Conservation (phyloP, 2,329 filamentous ascomycete species). For the Metarhizium brunneum region DNA sequence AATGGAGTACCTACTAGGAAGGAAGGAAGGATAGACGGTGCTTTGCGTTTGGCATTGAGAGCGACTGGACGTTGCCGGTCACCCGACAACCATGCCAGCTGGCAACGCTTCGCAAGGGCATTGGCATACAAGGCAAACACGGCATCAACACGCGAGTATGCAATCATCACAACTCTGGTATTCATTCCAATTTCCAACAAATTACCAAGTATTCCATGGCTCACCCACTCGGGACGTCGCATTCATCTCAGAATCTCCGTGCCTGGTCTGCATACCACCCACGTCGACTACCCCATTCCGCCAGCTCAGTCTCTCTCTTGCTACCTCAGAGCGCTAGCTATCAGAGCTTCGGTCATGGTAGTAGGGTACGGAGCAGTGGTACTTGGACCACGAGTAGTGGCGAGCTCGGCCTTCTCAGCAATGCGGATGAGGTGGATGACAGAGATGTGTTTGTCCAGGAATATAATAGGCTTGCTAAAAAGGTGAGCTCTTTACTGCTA, state of each 20-base stretch:
- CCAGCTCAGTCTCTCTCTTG: conserved; percentile 16
- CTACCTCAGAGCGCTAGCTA: conserved; percentile 17
- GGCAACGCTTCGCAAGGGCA: background rate
- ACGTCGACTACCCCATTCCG: conserved; percentile 13
- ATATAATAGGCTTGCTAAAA: conserved; percentile 51
- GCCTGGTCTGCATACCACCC: conserved; percentile 7
- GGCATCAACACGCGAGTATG: conserved; percentile 3
- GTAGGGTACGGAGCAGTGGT: conserved; percentile 32
- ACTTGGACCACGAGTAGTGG: conserved; percentile 51
- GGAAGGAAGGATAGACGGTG: background rate
- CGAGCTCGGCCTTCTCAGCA: conserved; percentile 35
- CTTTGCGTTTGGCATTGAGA: background rate
- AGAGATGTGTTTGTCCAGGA: conserved; percentile 41
- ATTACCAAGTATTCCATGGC: conserved; percentile 6
- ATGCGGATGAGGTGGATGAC: conserved; percentile 40
- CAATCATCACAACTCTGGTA: background rate
- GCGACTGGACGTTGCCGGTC: background rate
- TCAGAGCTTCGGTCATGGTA: conserved; percentile 13
- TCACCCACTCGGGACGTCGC: conserved; percentile 14
- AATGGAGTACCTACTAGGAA: background rate
- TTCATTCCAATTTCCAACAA: background rate
- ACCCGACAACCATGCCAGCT: conserved; percentile 1
- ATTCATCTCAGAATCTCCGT: conserved; percentile 12
- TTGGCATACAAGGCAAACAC: background rate
- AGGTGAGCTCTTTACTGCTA: conserved; percentile 27